Conservation (phyloP, 345 rosid species). For the Diplotaxis tenuifolia region DNA sequence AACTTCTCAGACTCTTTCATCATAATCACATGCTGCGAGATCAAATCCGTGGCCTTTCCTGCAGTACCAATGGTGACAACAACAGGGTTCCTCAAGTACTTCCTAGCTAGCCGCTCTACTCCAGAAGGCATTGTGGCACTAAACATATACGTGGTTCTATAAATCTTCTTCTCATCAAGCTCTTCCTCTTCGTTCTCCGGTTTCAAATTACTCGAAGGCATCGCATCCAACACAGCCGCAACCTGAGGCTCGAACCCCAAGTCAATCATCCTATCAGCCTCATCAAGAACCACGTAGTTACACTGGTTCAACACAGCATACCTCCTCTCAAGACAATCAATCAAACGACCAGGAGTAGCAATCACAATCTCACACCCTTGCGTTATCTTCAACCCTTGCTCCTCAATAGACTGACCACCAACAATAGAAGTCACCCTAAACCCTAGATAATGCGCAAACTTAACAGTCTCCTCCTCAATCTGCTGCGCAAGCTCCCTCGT, state of each 20-base stretch:
- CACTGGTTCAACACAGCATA: conserved; percentile 91
- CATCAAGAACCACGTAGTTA: conserved; percentile 94
- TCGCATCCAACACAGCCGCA: conserved; percentile 81
- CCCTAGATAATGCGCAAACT: conserved; percentile 75
- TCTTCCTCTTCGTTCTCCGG: conserved; percentile 97
- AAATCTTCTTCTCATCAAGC: conserved; percentile 88
- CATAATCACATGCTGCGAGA: conserved; percentile 86
- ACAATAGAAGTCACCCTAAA: conserved; percentile 88
- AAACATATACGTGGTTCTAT: conserved; percentile 95
- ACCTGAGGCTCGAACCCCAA: conserved; percentile 97
- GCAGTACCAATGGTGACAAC: conserved; percentile 96
- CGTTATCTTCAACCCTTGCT: conserved; percentile 84
- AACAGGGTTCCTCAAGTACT: conserved; percentile 92
- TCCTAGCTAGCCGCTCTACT: conserved; percentile 91
- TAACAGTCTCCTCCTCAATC: conserved; percentile 89
- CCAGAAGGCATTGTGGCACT: conserved; percentile 98
- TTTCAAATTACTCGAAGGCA: conserved; percentile 93
- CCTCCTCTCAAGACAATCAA: conserved; percentile 91
- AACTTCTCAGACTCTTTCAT: conserved; percentile 83
- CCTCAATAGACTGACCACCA: conserved; percentile 94
- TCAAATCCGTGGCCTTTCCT: conserved; percentile 89
- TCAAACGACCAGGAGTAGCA: conserved; percentile 85
- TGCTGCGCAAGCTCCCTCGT: no score
- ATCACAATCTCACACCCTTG: conserved; percentile 97
- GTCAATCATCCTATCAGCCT: conserved; percentile 98